Percentiles rank a stretch among this genome's conserved stretches.
Conservation (phyloP, 768 basidiomycete species). For the Mycena sanguinolenta region DNA sequence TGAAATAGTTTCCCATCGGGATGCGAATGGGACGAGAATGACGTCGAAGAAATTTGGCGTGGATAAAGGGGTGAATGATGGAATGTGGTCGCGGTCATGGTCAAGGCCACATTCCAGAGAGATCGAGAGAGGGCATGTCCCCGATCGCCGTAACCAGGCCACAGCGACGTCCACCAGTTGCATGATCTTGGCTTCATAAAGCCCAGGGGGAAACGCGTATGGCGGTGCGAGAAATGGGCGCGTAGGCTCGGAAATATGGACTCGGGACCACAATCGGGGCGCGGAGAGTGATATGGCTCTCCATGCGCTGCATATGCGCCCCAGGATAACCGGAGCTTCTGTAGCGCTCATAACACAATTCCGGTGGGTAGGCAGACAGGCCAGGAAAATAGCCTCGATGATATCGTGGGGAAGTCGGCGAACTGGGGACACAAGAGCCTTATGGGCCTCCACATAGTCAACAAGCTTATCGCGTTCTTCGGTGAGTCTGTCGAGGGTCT, state of each 20-base stretch:
- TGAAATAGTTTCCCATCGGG: constrained; percentile 5
- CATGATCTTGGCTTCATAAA: background rate
- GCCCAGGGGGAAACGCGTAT: background rate
- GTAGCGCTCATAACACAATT: constrained; percentile 35
- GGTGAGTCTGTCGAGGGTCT: background rate
- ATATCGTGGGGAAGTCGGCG: constrained; percentile 24
- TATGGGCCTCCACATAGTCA: constrained; percentile 11
- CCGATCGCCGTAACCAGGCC: constrained; percentile 12
- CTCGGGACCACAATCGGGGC: constrained; percentile 43
- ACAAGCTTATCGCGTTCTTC: background rate
- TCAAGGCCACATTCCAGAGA: background rate
- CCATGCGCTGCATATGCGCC: constrained; percentile 48
- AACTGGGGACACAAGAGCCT: background rate
- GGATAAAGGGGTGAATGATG: background rate
- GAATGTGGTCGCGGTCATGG: background rate
- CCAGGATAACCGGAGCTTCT: constrained; percentile 44
- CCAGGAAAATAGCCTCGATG: constrained; percentile 25
- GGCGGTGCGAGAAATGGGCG: background rate
- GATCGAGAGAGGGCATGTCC: constrained; percentile 5
- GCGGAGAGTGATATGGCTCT: constrained; percentile 40
- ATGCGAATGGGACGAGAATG: background rate
- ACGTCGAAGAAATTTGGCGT: background rate
- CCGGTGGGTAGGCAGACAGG: constrained; percentile 30
- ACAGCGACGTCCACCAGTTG: constrained; percentile 9
- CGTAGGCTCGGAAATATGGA: constrained; percentile 29